phyloP scores from a whole-genome alignment of 108 stramenopile genomes.

The Discostella pseudostelligera region DNA sequence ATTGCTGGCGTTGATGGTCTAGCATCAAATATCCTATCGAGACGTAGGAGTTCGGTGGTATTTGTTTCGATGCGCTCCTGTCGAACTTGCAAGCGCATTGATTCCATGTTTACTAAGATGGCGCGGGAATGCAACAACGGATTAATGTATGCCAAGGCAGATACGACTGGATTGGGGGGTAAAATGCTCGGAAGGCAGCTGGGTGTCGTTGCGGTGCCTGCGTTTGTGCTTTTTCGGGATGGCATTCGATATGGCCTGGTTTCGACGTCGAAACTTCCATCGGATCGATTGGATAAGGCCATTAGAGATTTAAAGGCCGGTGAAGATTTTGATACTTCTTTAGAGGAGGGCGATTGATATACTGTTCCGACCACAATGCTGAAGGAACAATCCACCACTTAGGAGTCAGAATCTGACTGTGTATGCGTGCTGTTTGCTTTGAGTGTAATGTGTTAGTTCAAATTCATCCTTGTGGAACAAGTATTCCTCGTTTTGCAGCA shows the following conservation, averaged over 20 bases:
- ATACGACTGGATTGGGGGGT: slow-evolving; percentile 61
- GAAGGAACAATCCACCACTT: no score
- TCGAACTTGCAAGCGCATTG: slow-evolving; percentile 69
- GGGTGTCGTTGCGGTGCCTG: slow-evolving; percentile 70
- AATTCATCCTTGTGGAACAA: no score
- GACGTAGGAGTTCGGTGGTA: slow-evolving; percentile 54
- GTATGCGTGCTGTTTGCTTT: no score
- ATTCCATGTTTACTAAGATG: slow-evolving; percentile 66
- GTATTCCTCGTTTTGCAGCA: no score
- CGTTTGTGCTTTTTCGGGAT: slow-evolving; percentile 71
- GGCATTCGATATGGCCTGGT: slow-evolving; percentile 69
- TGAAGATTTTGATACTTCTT: slow-evolving; percentile 39
- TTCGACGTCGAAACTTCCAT: slow-evolving; percentile 65
- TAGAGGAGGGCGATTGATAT: slow-evolving; percentile 12
- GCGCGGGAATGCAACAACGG: slow-evolving; percentile 55
- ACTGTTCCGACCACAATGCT: no score
- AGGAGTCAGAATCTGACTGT: no score
- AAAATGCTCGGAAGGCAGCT: slow-evolving; percentile 64
- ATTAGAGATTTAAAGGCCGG: slow-evolving; percentile 41
- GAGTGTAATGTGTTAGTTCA: no score
- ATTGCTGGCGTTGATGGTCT: slow-evolving; percentile 65
- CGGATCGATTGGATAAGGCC: slow-evolving; percentile 60
- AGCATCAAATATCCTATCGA: slow-evolving; percentile 46
- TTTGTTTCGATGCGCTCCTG: slow-evolving; percentile 81
- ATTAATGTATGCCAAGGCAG: slow-evolving; percentile 75